Evolutionary conservation across 2,329 filamentous ascomycete genomes (phyloP).

Genomic region (Pestalotiopsis sp.): DNA sequence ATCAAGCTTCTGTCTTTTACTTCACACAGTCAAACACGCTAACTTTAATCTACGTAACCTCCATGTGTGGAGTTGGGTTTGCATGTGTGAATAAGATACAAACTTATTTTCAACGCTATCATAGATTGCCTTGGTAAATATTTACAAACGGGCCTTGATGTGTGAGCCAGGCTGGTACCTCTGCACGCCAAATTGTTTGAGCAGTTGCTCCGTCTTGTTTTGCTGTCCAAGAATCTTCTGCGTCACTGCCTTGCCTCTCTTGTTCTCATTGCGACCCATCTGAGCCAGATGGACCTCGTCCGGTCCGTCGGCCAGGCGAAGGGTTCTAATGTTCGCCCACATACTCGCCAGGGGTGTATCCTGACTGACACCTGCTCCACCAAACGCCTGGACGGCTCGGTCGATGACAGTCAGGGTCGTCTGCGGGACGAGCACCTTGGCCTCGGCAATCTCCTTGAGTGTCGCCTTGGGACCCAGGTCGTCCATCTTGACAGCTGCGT

Average conservation of each 20-base stretch:
- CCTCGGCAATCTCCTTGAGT: slow-evolving; percentile 90
- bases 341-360: slow-evolving; percentile 88
- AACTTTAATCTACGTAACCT: no score
- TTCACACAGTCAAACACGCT: no score
- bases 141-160: slow-evolving; percentile 52
- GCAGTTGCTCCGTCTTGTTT: slow-evolving; percentile 65
- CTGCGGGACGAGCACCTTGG: slow-evolving; percentile 87
- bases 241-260: slow-evolving; percentile 62
- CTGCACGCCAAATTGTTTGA: slow-evolving; percentile 58
- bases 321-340: slow-evolving; percentile 80
- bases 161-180: slow-evolving; percentile 53
- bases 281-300: slow-evolving; percentile 93
- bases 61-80: not conserved
- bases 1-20: no score
- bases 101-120: not conserved
- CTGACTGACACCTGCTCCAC: slow-evolving; percentile 88
- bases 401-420: slow-evolving; percentile 88
- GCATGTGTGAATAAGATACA: not conserved
- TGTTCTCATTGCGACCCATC: slow-evolving; percentile 81
- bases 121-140: not conserved
- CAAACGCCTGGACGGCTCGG: slow-evolving; percentile 90
- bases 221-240: slow-evolving; percentile 67
- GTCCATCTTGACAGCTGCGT: slow-evolving; percentile 95
- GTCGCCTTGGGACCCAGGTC: slow-evolving; percentile 84
- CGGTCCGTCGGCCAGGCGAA: slow-evolving; percentile 88